Evolutionary conservation across 2,329 filamentous ascomycete species (phyloP).

Genomic region (Aspergillus texensis): DNA sequence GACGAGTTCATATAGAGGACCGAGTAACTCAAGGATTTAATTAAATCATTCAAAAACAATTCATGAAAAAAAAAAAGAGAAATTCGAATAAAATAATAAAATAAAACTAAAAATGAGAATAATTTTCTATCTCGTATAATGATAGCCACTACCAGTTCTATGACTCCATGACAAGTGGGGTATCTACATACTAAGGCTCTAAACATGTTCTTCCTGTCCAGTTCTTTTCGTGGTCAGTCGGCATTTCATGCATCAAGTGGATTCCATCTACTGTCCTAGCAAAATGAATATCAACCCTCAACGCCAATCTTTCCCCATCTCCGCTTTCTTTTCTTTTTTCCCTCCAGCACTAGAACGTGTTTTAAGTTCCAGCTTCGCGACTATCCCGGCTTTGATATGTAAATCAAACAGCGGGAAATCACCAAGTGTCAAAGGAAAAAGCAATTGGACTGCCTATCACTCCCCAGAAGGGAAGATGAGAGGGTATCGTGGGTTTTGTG

Average conservation of each 20-base stretch:
- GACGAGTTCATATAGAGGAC: not conserved
- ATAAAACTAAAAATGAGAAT: not conserved
- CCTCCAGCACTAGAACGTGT: not conserved
- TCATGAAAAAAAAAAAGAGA: not conserved
- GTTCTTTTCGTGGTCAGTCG: not conserved
- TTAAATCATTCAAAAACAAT: not conserved
- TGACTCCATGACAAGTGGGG: not conserved
- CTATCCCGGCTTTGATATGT: not conserved
- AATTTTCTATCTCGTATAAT: not conserved
- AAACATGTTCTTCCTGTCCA: not conserved
- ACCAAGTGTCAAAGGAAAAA: constrained; percentile 1
- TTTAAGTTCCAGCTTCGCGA: not conserved
- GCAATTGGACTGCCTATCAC: not conserved
- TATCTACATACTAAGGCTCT: not conserved
- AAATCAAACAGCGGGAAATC: not conserved
- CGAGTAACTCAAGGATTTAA: not conserved
- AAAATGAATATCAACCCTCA: not conserved
- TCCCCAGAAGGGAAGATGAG: not conserved
- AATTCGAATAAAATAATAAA: not conserved
- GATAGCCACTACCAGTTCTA: not conserved
- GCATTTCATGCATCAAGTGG: constrained; percentile 1
- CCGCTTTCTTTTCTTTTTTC: not conserved
- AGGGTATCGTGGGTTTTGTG: not conserved
- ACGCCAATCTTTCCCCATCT: not conserved
- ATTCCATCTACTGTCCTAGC: not conserved